phyloP scores from a whole-genome alignment of 805 yeast genomes.

The Komagataella pastoris region DNA sequence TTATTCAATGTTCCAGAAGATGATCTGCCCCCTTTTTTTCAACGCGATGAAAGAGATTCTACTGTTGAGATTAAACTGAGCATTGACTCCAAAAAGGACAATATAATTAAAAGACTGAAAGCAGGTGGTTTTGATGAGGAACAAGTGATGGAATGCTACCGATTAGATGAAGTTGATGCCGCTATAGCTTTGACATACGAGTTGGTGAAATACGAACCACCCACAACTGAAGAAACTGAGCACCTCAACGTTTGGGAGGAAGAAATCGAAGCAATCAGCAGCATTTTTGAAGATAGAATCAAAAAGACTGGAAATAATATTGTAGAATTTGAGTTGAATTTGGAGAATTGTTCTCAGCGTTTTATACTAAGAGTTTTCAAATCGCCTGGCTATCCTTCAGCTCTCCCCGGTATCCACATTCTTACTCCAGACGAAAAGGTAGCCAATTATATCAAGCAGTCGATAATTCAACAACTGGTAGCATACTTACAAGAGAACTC shows the following conservation, averaged over 20 bases:
- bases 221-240: slow-evolving; percentile 8
- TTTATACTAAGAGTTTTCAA: slow-evolving; percentile 26
- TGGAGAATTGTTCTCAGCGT: slow-evolving; percentile 16
- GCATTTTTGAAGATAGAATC: slow-evolving; percentile 41
- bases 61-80: slow-evolving; percentile 42
- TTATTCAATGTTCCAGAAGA: slow-evolving; percentile 89
- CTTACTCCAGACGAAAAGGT: slow-evolving; percentile 28
- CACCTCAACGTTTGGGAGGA: slow-evolving; percentile 42
- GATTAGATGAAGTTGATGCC: slow-evolving; percentile 34
- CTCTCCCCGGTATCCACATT: slow-evolving; percentile 58
- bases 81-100: slow-evolving; percentile 39
- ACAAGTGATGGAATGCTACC: slow-evolving; percentile 39
- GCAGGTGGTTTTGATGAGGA: slow-evolving; percentile 63
- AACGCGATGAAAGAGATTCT: slow-evolving; percentile 42
- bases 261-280: slow-evolving; percentile 55
- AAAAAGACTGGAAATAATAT: slow-evolving; percentile 15
- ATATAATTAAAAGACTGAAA: slow-evolving; percentile 39
- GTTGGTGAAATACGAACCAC: slow-evolving; percentile 11
- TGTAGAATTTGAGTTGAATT: slow-evolving; percentile 20
- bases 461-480: slow-evolving; percentile 36
- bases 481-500: slow-evolving; percentile 26
- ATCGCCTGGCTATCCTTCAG: slow-evolving; percentile 45
- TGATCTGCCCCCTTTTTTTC: slow-evolving; percentile 63
- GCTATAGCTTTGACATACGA: slow-evolving; percentile 34
- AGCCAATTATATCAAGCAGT: slow-evolving; percentile 57